Conservation (phyloP, 306 rosid species). For the Morella rubra region DNA sequence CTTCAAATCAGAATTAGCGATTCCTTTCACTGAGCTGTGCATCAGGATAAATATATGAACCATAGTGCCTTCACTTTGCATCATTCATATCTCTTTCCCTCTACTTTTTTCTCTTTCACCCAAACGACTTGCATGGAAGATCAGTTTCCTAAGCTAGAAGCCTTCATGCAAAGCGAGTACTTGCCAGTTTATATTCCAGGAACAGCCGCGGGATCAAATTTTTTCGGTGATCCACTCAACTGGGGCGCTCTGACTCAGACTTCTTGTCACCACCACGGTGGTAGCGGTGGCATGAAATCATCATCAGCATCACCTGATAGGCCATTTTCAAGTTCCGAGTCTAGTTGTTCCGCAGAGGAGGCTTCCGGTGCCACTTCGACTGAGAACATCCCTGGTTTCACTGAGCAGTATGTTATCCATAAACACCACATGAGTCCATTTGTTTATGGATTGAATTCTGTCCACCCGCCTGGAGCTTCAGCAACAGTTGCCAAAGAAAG, state of each 20-base stretch:
- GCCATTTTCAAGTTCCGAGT: constrained; percentile 30
- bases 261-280: constrained; percentile 26
- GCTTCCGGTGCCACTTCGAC: constrained; percentile 32
- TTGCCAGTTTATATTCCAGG: constrained; percentile 53
- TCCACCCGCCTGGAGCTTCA: constrained; percentile 18
- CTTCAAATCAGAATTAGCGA: constrained; percentile 34
- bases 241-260: constrained; percentile 39
- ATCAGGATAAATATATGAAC: constrained; percentile 33
- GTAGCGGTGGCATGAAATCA: constrained; percentile 33
- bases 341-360: constrained; percentile 44
- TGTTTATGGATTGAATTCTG: constrained; percentile 24
- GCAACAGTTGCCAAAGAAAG: constrained; percentile 25
- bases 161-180: constrained; percentile 44
- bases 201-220: constrained; percentile 50
- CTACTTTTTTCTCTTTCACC: neutral
- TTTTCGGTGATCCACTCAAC: constrained; percentile 44
- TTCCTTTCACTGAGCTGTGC: constrained; percentile 45
- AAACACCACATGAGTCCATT: constrained; percentile 25
- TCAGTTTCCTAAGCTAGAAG: constrained; percentile 59
- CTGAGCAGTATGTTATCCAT: constrained; percentile 27
- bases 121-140: constrained; percentile 43
- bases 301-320: constrained; percentile 35
- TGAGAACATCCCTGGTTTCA: constrained; percentile 28
- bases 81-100: constrained; percentile 31
- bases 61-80: constrained; percentile 33